A percentile compares a stretch with the other conserved stretches of the same genome.
phyloP scores from a whole-genome alignment of 2,329 filamentous ascomycete species.

The Tolypocladium pustulatum region DNA sequence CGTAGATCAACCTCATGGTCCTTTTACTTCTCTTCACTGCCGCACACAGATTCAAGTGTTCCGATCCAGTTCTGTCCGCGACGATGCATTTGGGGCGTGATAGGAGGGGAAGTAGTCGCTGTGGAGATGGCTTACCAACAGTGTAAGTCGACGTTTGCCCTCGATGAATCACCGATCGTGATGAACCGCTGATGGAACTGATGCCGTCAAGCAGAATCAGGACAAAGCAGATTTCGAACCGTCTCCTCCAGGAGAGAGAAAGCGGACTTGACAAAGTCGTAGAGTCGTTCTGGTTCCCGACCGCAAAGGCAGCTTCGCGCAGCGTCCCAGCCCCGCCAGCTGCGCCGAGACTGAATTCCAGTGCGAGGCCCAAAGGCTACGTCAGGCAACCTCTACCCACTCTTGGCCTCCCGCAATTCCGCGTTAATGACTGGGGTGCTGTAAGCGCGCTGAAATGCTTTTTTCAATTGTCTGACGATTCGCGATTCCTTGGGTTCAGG shows the following conservation, averaged over 20 bases:
- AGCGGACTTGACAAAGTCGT: neutral
- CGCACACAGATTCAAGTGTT: neutral
- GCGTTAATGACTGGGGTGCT: neutral
- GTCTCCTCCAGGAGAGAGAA: neutral
- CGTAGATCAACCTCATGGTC: neutral
- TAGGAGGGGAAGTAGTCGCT: neutral
- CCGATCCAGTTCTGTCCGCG: neutral
- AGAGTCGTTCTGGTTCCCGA: neutral
- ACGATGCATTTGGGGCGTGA: neutral
- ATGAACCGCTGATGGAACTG: neutral
- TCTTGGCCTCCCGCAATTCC: neutral
- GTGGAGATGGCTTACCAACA: neutral
- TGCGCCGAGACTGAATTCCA: conserved; percentile 14
- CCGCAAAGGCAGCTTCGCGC: neutral
- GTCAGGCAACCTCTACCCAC: neutral
- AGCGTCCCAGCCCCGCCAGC: conserved; percentile 8
- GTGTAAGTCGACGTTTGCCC: neutral
- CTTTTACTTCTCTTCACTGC: neutral
- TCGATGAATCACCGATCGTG: neutral
- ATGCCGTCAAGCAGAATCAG: neutral
- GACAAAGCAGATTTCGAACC: neutral
- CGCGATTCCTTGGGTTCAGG: neutral
- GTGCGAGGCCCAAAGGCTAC: conserved; percentile 5
- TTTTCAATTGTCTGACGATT: neutral
- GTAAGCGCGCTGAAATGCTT: neutral